A percentile compares a stretch with the other conserved stretches of the same genome.
These are phyloP conservation scores for Chlorella sp. DNA, from an alignment of 139 green algal species.

Conservation along the genomic window DNA sequence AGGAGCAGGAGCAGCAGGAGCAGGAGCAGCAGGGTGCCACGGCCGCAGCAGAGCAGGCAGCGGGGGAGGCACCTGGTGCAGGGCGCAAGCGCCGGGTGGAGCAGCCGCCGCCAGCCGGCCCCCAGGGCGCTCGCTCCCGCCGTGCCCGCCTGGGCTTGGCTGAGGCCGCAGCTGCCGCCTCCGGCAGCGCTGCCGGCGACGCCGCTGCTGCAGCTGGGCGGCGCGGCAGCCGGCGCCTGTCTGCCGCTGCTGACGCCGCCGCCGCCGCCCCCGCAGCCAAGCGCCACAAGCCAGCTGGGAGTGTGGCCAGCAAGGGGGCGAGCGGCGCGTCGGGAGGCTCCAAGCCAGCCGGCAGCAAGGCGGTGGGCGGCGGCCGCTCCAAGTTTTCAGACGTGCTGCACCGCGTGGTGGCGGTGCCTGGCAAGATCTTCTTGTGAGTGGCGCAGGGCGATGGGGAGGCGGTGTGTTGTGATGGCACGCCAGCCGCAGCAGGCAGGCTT, in stretches of 20 bases:
- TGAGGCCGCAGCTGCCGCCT: too few species aligned
- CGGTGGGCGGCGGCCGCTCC: neutral
- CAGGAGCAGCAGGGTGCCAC: neutral
- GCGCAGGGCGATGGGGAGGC: too few species aligned
- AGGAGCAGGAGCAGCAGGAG: neutral
- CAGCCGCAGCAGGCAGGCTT: too few species aligned
- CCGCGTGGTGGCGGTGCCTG: neutral
- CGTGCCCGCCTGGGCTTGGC: too few species aligned
- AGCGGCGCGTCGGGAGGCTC: neutral
- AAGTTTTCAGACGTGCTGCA: slow-evolving; percentile 31
- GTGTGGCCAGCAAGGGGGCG: neutral
- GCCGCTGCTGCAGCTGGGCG: too few species aligned
- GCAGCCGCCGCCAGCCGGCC: too few species aligned
- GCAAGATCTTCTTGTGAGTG: slow-evolving; percentile 23
- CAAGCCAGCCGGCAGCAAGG: neutral
- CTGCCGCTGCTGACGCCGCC: neutral
- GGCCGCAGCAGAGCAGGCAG: neutral
- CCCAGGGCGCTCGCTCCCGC: too few species aligned
- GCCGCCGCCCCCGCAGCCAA: neutral
- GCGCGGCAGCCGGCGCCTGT: neutral
- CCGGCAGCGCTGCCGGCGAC: too few species aligned
- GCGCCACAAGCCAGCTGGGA: neutral
- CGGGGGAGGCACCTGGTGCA: neutral
- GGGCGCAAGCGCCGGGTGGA: too few species aligned
- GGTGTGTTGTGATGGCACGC: too few species aligned